Conservation (phyloP, 2,329 filamentous ascomycete species). For the Acrocalymma vagum region DNA sequence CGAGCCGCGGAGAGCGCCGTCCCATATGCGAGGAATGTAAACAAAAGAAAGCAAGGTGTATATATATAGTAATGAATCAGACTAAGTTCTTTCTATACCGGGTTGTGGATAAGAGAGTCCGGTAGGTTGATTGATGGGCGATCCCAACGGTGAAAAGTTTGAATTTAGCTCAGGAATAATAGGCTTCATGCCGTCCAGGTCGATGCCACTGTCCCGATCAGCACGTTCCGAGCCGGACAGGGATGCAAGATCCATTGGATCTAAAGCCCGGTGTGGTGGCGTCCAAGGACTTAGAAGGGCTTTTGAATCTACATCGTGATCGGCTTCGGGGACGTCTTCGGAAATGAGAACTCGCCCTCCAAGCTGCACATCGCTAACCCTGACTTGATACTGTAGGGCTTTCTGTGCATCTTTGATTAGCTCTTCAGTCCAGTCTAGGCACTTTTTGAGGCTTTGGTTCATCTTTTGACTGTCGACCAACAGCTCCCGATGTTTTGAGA, state of each 20-base stretch:
- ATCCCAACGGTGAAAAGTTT: conserved; percentile 32
- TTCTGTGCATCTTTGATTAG: conserved; percentile 89
- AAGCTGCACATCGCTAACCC: conserved; percentile 79
- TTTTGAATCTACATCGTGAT: conserved; percentile 30
- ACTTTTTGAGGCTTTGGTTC: conserved; percentile 91
- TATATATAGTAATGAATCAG: conserved; percentile 11
- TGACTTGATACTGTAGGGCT: conserved; percentile 83
- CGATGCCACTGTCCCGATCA: conserved; percentile 49
- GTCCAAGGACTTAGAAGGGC: conserved; percentile 49
- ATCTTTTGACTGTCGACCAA: conserved; percentile 92
- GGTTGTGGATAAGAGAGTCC: conserved; percentile 11
- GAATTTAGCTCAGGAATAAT: conserved; percentile 15
- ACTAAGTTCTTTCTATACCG: too few species aligned
- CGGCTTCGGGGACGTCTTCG: conserved; percentile 64
- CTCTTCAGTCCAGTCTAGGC: conserved; percentile 87
- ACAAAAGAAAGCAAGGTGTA: conserved; percentile 19
- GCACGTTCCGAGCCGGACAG: conserved; percentile 25
- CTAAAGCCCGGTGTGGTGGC: conserved; percentile 29
- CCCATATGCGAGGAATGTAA: conserved; percentile 16
- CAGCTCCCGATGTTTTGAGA: conserved; percentile 87
- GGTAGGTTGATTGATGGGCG: conserved; percentile 32
- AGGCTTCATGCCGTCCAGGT: conserved; percentile 41
- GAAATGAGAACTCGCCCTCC: conserved; percentile 79
- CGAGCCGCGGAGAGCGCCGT: conserved; percentile 16
- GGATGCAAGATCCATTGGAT: conserved; percentile 21